Evolutionary conservation across 805 yeast species (phyloP).

Genomic region (Hanseniaspora vineae): DNA sequence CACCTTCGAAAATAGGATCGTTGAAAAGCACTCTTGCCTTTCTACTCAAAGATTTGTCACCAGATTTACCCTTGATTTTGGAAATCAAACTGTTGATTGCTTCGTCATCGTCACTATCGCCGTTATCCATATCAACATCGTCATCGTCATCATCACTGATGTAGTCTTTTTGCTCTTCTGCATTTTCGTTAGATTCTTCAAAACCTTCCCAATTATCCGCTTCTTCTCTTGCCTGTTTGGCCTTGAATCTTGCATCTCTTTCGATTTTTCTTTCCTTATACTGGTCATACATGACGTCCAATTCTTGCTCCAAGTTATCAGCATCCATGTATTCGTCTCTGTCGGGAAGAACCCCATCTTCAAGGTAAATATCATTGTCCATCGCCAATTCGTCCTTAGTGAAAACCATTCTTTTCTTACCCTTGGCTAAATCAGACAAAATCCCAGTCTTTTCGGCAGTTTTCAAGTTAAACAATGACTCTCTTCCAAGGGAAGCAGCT

Average conservation of each 20-base stretch:
- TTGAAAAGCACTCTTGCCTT: slow-evolving; percentile 35
- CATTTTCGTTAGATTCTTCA: slow-evolving; percentile 29
- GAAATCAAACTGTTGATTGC: slow-evolving; percentile 49
- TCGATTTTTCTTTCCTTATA: slow-evolving; percentile 59
- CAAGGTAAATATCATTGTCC: slow-evolving; percentile 46
- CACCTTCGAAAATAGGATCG: slow-evolving; percentile 40
- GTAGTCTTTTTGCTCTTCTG: slow-evolving; percentile 23
- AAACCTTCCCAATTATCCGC: slow-evolving; percentile 77
- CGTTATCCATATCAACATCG: slow-evolving; percentile 24
- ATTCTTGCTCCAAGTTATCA: slow-evolving; percentile 66
- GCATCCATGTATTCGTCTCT: slow-evolving; percentile 32
- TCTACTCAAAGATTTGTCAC: slow-evolving; percentile 24
- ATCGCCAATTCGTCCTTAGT: slow-evolving; percentile 38
- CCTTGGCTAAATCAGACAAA: slow-evolving; percentile 57
- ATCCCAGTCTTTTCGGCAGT: slow-evolving; percentile 84
- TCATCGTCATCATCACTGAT: slow-evolving; percentile 35
- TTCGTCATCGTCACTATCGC: slow-evolving; percentile 55
- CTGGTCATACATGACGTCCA: slow-evolving; percentile 67
- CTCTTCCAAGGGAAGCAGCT: slow-evolving; percentile 70
- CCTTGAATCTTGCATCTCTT: slow-evolving; percentile 53
- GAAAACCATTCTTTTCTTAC: slow-evolving; percentile 56
- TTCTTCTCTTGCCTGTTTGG: slow-evolving; percentile 56
- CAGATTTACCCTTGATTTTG: slow-evolving; percentile 37
- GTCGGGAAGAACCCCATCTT: slow-evolving; percentile 25
- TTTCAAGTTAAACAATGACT: slow-evolving; percentile 68